These are phyloP conservation scores for Gymnopus androsaceus DNA, from an alignment of 1,284 basidiomycete species.

Conservation along the genomic window DNA sequence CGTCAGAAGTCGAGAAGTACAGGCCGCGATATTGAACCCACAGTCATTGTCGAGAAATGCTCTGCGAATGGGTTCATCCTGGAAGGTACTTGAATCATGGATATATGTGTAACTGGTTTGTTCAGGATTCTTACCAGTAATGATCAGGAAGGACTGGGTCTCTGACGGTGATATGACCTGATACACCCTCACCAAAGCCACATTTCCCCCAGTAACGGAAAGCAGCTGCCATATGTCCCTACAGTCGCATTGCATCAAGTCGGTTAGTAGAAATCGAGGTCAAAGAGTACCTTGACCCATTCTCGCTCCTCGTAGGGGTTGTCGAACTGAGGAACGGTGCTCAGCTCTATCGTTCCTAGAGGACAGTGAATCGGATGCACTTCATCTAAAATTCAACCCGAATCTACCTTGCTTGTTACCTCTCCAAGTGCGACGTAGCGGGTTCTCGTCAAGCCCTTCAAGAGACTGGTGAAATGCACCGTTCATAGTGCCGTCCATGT, in stretches of 20 bases:
- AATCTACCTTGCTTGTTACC: constrained; percentile 18
- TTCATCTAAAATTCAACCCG: background rate
- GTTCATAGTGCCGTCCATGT: background rate
- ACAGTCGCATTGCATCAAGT: background rate
- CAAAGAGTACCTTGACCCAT: constrained; percentile 27
- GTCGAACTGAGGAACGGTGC: constrained; percentile 25
- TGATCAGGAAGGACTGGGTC: constrained; percentile 28
- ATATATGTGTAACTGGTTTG: constrained; percentile 3
- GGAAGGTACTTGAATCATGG: background rate
- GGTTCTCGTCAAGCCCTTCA: constrained; percentile 15
- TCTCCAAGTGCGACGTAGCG: constrained; percentile 19
- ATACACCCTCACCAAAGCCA: constrained; percentile 62
- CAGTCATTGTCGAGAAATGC: constrained; percentile 31
- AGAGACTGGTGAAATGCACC: constrained; percentile 5
- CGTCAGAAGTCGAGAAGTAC: background rate
- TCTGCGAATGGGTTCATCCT: constrained; percentile 34
- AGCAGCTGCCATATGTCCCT: constrained; percentile 31
- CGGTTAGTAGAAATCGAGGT: background rate
- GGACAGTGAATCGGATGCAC: background rate
- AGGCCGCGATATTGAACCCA: background rate
- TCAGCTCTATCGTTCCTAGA: background rate
- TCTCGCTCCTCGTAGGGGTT: constrained; percentile 29
- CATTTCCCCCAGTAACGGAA: constrained; percentile 41
- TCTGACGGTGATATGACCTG: constrained; percentile 66
- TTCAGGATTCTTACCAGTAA: constrained; percentile 23